These are phyloP conservation scores for Suillus occidentalis DNA, from an alignment of 768 basidiomycete genomes.

Conservation along the genomic window DNA sequence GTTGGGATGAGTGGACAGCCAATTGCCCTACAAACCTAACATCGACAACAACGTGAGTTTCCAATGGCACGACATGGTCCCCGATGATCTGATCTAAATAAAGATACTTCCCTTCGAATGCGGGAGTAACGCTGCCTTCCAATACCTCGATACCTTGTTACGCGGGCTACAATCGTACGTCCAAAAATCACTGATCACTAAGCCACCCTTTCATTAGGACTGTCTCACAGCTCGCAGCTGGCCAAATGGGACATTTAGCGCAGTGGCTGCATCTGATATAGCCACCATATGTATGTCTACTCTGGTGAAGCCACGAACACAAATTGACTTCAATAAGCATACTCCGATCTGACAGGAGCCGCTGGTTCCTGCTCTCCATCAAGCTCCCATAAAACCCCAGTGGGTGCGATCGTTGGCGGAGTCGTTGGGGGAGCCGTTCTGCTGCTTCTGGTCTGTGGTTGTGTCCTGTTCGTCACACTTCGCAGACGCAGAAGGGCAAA, in stretches of 20 bases:
- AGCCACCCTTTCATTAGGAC: conserved; percentile 1
- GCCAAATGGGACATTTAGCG: conserved; percentile 18
- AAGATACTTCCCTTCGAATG: conserved; percentile 24
- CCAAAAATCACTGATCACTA: neutral
- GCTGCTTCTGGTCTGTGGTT: conserved; percentile 16
- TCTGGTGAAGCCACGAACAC: neutral
- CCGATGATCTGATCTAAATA: neutral
- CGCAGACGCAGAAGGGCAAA: conserved; percentile 12
- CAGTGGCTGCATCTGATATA: conserved; percentile 15
- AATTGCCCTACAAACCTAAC: conserved; percentile 16
- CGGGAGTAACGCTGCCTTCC: conserved; percentile 9
- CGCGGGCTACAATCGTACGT: conserved; percentile 25
- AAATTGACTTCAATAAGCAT: conserved; percentile 11
- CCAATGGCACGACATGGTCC: neutral
- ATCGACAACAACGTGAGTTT: conserved; percentile 20
- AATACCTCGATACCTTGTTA: conserved; percentile 24
- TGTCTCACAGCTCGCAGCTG: conserved; percentile 21
- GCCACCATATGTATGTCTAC: conserved; percentile 17
- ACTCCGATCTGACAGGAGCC: conserved; percentile 21
- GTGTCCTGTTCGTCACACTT: conserved; percentile 13
- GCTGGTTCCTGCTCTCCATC: conserved; percentile 8
- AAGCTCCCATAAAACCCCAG: conserved; percentile 7
- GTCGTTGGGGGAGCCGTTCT: conserved; percentile 20
- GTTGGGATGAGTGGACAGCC: conserved; percentile 23
- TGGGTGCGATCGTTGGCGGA: conserved; percentile 23